Evolutionary conservation across 257 asterid genomes (phyloP).

Genomic region (Solanum tacnaense): DNA sequence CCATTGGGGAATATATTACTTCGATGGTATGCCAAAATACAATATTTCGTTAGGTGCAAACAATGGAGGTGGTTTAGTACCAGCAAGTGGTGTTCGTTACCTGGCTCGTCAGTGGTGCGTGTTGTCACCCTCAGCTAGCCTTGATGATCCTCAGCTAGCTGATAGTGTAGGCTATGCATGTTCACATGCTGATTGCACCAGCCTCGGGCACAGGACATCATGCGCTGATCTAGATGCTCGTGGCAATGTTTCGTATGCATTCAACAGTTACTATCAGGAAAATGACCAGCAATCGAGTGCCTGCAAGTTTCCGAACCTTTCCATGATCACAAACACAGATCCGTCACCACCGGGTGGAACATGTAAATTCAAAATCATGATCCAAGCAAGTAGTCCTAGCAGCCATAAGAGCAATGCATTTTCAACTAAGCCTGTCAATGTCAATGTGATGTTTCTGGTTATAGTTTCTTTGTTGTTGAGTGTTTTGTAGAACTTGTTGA

Average conservation of each 20-base stretch:
- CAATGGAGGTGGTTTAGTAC: constrained; percentile 27
- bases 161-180: constrained; percentile 59
- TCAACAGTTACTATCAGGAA: constrained; percentile 60
- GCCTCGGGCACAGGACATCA: constrained; percentile 51
- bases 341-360: constrained; percentile 42
- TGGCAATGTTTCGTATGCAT: constrained; percentile 53
- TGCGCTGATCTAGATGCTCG: constrained; percentile 35
- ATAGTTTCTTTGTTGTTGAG: constrained; percentile 17
- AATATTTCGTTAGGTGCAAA: constrained; percentile 40
- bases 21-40: constrained; percentile 59
- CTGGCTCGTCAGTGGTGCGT: constrained; percentile 54
- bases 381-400: constrained; percentile 10
- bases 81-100: constrained; percentile 33
- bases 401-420: constrained; percentile 11
- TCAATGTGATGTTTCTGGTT: constrained; percentile 13
- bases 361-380: constrained; percentile 55
- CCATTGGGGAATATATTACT: constrained; percentile 76
- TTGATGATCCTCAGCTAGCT: constrained; percentile 37
- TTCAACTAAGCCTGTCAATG: constrained; percentile 7
- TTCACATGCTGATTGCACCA: constrained; percentile 54
- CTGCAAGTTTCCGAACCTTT: constrained; percentile 58
- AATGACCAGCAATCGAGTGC: constrained; percentile 41
- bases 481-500: constrained; percentile 1
- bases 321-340: constrained; percentile 33
- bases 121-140: constrained; percentile 31